Evolutionary conservation across 331 rosid species (phyloP), one percentile per base, ranked within the genome.

Genomic region (Rhamnella rubrinervis): DNA sequence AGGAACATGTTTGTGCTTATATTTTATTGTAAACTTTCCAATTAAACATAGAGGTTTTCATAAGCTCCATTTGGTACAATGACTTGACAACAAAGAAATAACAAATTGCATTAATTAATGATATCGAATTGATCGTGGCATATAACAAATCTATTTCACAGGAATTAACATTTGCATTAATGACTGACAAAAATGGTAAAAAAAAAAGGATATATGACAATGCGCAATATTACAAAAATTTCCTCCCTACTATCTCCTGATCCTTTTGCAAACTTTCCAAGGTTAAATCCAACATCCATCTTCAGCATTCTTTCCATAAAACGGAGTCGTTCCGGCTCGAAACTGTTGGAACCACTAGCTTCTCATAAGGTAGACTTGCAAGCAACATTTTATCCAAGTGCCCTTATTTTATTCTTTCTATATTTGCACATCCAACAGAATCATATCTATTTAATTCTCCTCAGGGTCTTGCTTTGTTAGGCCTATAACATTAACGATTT

Each of bases 341-440:
- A 63, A 71, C 59, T 76, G 71, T 20, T 59, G 74, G 77, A 75
- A 71, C 59, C 79, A 55, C 64, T 46, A 37, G 82, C 72, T 70
- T 78, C 79, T 78, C 81, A 53, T 38, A 59, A 74, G 74, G 75
- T 81, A 64, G 78, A 72, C 73, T 55, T 63, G 72, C 58, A 65
- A 61, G 19, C 77, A 71, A 79, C 68, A 65, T 67, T n/a, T 39
- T 58, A 71, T 69, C 81, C 49, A 44, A 67, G 31, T 57, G 65
- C 61, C 61, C 90, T 72, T 81, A 77, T 79, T 86, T 71, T 72
- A 65, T 77, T 80, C 74, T 69, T 61, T 75, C 80, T 67, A 74
- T 72, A 75, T 74, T 63, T 61, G 85, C 77, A 76, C 75, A 72
- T 64, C 75, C 75, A 84, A 80, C 78, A 74, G 80, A 79, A 64